phyloP scores from a whole-genome alignment of 148 eudicot species.

The Chenopodium berlandieri region DNA sequence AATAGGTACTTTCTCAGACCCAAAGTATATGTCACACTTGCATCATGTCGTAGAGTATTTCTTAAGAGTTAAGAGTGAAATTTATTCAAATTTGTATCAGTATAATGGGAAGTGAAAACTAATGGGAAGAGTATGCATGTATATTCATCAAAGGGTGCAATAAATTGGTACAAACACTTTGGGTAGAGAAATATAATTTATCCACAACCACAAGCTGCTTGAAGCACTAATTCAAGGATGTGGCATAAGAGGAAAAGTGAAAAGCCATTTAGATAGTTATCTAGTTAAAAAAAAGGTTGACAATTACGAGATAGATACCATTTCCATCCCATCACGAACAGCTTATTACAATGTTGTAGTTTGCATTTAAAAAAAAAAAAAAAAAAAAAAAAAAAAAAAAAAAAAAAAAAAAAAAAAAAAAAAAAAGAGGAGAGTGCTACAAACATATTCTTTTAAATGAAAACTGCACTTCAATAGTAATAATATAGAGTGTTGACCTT shows the following conservation, averaged over 20 bases:
- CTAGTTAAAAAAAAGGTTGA: background rate
- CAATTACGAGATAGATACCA: background rate
- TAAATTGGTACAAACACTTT: background rate
- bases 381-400: too few species aligned
- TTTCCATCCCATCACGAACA: background rate
- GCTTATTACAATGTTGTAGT: background rate
- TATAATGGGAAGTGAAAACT: background rate
- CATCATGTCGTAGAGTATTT: too few species aligned
- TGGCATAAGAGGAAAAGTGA: background rate
- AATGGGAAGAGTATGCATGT: background rate
- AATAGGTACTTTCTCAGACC: background rate
- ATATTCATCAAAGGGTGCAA: background rate
- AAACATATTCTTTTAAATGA: too few species aligned
- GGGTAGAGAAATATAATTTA: background rate
- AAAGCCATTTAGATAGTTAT: background rate
- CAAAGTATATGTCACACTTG: background rate
- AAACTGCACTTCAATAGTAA: too few species aligned
- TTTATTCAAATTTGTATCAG: too few species aligned
- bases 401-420: too few species aligned
- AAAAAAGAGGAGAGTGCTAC: too few species aligned
- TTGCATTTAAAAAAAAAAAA: background rate
- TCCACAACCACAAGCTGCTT: background rate
- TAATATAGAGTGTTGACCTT: too few species aligned
- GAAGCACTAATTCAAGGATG: slow-evolving; percentile 7
- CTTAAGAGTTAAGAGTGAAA: background rate